Evolutionary conservation across 345 rosid genomes (phyloP), one percentile per base, ranked within the genome.

Genomic region (Pistacia vera): DNA sequence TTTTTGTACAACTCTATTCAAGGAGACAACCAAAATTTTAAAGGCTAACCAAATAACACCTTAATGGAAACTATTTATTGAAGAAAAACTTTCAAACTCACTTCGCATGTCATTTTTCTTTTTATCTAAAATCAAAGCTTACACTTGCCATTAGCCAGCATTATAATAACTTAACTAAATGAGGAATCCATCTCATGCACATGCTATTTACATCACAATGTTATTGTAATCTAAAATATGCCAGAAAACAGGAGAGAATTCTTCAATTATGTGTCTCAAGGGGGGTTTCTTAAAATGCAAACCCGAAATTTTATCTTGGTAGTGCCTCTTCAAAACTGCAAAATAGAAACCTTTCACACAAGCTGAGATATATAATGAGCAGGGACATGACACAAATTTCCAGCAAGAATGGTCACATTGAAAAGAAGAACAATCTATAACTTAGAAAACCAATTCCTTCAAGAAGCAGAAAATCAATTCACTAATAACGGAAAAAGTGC

Each of bases 291-390:
- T 75, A 80, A 79, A 56, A 64, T 35, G 83, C 66, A 77, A 75
- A 63, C 77, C 52, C 81, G 73, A 63, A 30, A 62, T 51, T 64
- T 25, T 83, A 72, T 79, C 77, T 62, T 63, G 80, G 69, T 54
- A 75, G 77, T 35, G 79, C 66, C 58, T 70, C 85, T 81, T 66
- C n/a, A 44, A 74, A 81, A 68, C 85, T n/a, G 86, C 83, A 76
- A 60, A 79, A 77, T 57, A 44, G 68, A 72, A 79, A 79, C 59
- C 78, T 79, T 79, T 75, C 83, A 81, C 75, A 48, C 67, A 70
- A n/a, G 69, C 68, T 79, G 58, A 49, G 18, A 79, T 33, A 77
- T n/a, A n/a, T 60, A 70, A 79, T 4, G 59, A 41, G 61, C 35
- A 76, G 8, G 44, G 72, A 52, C 60, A 83, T 68, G 77, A 22